Evolutionary conservation across 106 monocot genomes (phyloP).

Genomic region (Dioscorea dumetorum): DNA sequence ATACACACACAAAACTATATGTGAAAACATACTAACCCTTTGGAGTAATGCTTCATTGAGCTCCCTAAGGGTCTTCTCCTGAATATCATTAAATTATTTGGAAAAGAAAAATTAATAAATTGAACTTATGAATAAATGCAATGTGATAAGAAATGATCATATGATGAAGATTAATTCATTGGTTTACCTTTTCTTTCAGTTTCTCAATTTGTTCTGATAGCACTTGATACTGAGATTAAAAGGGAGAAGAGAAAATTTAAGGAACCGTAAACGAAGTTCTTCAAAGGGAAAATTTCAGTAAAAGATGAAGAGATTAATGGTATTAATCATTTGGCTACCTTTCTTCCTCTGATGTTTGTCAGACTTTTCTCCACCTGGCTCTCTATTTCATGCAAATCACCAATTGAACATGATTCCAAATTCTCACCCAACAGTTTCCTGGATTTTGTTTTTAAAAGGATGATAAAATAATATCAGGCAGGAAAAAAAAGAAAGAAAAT

Average conservation of each 20-base stretch:
- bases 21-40: too few species aligned
- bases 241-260: neutral
- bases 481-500: neutral
- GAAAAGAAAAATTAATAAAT: too few species aligned
- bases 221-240: conserved; percentile 5
- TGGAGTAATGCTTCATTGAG: too few species aligned
- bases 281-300: too few species aligned
- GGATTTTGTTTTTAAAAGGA: neutral
- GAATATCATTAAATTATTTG: too few species aligned
- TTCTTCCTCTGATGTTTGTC: conserved; percentile 17
- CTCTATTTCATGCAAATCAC: conserved; percentile 31
- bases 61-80: too few species aligned
- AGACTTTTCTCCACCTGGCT: conserved; percentile 30
- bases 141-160: too few species aligned
- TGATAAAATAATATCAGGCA: neutral
- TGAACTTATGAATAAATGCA: too few species aligned
- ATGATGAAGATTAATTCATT: too few species aligned
- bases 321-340: conserved; percentile 10
- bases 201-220: conserved; percentile 2
- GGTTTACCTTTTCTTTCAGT: conserved; percentile 15
- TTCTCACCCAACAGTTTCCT: conserved; percentile 39
- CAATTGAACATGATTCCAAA: conserved; percentile 22
- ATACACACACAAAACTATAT: too few species aligned
- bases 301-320: too few species aligned
- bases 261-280: too few species aligned